A percentile compares a stretch with the other conserved stretches of the same genome.
Evolutionary conservation across 768 basidiomycete genomes (phyloP).

Genomic region (Collybiopsis luxurians): DNA sequence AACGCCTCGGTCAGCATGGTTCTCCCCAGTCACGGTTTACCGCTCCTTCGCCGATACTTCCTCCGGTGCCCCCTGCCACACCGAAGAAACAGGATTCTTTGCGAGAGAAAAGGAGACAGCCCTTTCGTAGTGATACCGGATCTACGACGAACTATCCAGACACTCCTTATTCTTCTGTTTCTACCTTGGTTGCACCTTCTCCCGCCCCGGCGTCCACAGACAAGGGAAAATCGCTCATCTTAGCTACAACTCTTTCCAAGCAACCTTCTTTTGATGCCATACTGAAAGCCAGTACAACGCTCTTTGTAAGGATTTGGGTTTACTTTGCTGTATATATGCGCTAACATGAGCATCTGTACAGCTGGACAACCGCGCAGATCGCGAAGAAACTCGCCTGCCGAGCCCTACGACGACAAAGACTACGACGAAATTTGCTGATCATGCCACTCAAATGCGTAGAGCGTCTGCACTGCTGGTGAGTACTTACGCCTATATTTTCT

Average conservation of each 20-base stretch:
- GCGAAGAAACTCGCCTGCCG: background rate
- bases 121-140: background rate
- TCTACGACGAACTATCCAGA: background rate
- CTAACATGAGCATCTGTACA: background rate
- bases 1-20: background rate
- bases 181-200: slow-evolving; percentile 8
- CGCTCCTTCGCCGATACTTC: background rate
- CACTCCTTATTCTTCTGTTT: slow-evolving; percentile 10
- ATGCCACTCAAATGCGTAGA: background rate
- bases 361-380: background rate
- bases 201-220: background rate
- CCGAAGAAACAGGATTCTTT: background rate
- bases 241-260: slow-evolving; percentile 1
- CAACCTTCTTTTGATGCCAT: background rate
- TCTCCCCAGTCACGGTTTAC: background rate
- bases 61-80: background rate
- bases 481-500: background rate
- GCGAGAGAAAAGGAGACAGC: background rate
- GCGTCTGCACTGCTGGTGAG: slow-evolving; percentile 6
- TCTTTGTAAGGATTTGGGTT: background rate
- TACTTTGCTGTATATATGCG: background rate
- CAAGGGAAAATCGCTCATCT: background rate
- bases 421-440: background rate
- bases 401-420: background rate
- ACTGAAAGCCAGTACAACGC: background rate